Evolutionary conservation across 2,329 filamentous ascomycete genomes (phyloP), one percentile per base, ranked within the genome.

Genomic region (Paradendryphiella salina): DNA sequence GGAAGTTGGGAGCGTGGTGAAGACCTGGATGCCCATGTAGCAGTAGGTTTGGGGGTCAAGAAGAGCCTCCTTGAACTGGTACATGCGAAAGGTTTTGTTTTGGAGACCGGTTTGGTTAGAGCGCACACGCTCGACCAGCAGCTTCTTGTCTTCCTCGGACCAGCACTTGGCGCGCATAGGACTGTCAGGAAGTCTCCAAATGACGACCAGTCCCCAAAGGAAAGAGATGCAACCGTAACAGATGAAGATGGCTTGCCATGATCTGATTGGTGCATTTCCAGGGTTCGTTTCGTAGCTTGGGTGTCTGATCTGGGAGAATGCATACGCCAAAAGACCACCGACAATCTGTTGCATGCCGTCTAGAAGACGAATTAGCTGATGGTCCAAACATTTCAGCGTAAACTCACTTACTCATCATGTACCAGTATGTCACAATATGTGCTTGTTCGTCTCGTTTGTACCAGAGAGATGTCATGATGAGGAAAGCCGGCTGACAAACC

Each of bases 81-180:
- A 77, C 1, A 70, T 56, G 15, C 78, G 76, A 70, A 83, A 84
- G 23, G 72, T 71, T 58, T 71, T 76, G 63, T 78, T 77, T 52
- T 77, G 74, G 14, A 78, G 64, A 59, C 76, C 76, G 3, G 75
- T 77, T 54, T 77, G 75, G 56, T 78, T 78, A 40, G 68, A 66
- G 10, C 75, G 70, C n/a, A 78, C 75, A 20, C 75, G 72, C 56
- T 77, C 75, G 15, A 78, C 66, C 73, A 78, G 75, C 36, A 85
- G 76, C 31, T 76, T 76, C 75, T 88, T 88, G 63, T 87, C 84
- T 47, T 82, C 77, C 60, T 88, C 85, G 8, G 74, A 78, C 65
- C 85, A 87, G 69, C 85, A 89, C 67, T 86, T 85, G 18, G 86
- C 85, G 7, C 84, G 79, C 85, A 89, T 88, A 0, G 85, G 86